These are phyloP conservation scores for Pseudopyricularia javanii DNA, from an alignment of 2,329 filamentous ascomycete species.

Conservation along the genomic window DNA sequence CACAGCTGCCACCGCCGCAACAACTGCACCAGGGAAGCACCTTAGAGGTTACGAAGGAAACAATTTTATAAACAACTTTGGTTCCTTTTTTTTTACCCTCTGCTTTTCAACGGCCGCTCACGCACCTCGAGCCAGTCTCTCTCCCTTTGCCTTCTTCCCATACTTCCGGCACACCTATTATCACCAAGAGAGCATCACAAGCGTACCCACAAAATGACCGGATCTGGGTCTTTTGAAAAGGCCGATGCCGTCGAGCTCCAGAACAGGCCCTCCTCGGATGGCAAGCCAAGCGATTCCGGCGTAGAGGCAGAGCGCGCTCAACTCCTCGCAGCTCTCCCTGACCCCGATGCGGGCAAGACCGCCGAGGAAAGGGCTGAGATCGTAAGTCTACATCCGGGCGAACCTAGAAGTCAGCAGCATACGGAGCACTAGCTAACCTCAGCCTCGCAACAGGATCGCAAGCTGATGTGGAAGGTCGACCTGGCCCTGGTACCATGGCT, in stretches of 20 bases:
- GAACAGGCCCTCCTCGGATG: neutral
- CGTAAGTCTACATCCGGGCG: neutral
- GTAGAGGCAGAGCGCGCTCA: slow-evolving; percentile 1
- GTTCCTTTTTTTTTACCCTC: too few relatives aligned
- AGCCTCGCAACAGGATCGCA: neutral
- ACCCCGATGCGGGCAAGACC: slow-evolving; percentile 2
- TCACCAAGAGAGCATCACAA: neutral
- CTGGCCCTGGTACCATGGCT: slow-evolving; percentile 5
- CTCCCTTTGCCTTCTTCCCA: neutral
- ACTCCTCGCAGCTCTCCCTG: neutral
- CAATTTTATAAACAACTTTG: too few relatives aligned
- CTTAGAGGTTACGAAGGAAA: neutral
- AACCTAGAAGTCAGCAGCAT: neutral
- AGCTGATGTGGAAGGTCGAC: slow-evolving; percentile 7
- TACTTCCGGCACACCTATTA: neutral
- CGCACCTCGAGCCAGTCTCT: neutral
- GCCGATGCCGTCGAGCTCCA: neutral
- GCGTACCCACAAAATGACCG: too few relatives aligned
- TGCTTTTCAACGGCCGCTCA: neutral
- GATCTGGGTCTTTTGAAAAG: neutral
- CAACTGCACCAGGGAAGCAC: too few relatives aligned
- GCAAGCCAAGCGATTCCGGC: neutral
- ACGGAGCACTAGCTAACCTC: too few relatives aligned
- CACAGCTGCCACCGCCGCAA: neutral
- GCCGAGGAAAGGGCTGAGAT: slow-evolving; percentile 1